phyloP scores from a whole-genome alignment of 768 basidiomycete genomes.

The Leccinum olivaceopallidum region DNA sequence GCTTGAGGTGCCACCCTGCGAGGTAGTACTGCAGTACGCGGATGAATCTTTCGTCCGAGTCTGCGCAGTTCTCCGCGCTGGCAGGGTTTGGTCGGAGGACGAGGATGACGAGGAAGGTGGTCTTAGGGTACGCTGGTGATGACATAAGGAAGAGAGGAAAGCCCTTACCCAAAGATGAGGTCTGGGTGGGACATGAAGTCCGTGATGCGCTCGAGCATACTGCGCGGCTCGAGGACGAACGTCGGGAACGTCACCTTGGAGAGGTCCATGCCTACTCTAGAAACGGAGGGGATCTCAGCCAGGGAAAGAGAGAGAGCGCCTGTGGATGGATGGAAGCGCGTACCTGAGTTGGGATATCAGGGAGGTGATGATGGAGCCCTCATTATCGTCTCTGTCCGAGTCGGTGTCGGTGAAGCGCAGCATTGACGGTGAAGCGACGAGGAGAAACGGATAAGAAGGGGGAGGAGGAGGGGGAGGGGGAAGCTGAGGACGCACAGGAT shows the following conservation, averaged over 20 bases:
- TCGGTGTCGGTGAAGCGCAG: conserved; percentile 38
- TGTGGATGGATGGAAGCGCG: conserved; percentile 19
- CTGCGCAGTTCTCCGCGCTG: conserved; percentile 78
- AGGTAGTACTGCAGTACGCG: conserved; percentile 93
- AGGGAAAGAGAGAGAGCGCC: neutral
- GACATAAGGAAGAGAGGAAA: conserved; percentile 14
- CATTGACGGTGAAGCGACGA: conserved; percentile 6
- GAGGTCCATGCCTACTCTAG: conserved; percentile 95
- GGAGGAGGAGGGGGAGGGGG: conserved; percentile 23
- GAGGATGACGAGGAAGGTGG: conserved; percentile 1
- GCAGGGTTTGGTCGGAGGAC: conserved; percentile 8
- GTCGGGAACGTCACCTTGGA: conserved; percentile 91
- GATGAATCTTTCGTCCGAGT: conserved; percentile 90
- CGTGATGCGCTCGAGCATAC: conserved; percentile 97
- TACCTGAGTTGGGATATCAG: conserved; percentile 89
- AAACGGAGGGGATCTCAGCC: conserved; percentile 14
- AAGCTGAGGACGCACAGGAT: conserved; percentile 64
- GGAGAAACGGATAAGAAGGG: conserved; percentile 27
- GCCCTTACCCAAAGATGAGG: conserved; percentile 86
- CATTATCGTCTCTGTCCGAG: conserved; percentile 78
- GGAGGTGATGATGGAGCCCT: conserved; percentile 86
- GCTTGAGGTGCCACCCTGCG: conserved; percentile 99
- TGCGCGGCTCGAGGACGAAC: conserved; percentile 95
- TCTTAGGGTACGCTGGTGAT: conserved; percentile 23
- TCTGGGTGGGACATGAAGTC: conserved; percentile 99